Base-by-base conservation (phyloP, 108 stramenopile species). In the Stephanodiscus minutulus region DNA sequence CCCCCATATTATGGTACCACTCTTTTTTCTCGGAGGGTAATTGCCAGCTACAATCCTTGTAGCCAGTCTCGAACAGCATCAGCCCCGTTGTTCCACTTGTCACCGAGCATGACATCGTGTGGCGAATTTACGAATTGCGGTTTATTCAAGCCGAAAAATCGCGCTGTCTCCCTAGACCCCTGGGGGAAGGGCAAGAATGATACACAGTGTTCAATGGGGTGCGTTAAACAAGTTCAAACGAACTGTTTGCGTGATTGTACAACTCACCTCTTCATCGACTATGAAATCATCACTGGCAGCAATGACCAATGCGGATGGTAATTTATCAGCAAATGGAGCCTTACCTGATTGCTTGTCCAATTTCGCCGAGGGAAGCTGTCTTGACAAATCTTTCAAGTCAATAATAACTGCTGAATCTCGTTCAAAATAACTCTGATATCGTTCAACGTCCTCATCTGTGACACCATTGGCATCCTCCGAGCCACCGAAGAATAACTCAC, bases 81-180 rank as follows among this genome's bases (percentile, higher is more conserved):
- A 29, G 82, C 82, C 2, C 79, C 68, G 55, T 76, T 70, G 13
- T 50, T 61, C 82, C 82, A 83, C 7, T 80, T 83, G 10, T 46
- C 59, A 7, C 77, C 79, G 27, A 86, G 79, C 85, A 86, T 86
- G 9, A 86, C 61, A 74, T 86, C 85, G 73, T 86, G 85, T 31
- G 84, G 84, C 17, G 80, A 77, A 35, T 81, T 73, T 3, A 79
- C 77, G 8, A 74, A 48, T 8, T 64, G 39, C 1, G 77, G 54
- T 1, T 41, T 37, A 25, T 73, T 55, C 18, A 82, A 37, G 9
- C 82, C 80, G 29, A 86, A 39, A 60, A 69, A 86, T 29, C 36
- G 48, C 18, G 75, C 81, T 33, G 81, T 82, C 53, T 86, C 85
- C 8, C 31, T n/a, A 24, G 84, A 61, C 13, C 82, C 85, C 18